Evolutionary conservation across 257 asterid species (phyloP).

Genomic region (Gentiana dahurica): DNA sequence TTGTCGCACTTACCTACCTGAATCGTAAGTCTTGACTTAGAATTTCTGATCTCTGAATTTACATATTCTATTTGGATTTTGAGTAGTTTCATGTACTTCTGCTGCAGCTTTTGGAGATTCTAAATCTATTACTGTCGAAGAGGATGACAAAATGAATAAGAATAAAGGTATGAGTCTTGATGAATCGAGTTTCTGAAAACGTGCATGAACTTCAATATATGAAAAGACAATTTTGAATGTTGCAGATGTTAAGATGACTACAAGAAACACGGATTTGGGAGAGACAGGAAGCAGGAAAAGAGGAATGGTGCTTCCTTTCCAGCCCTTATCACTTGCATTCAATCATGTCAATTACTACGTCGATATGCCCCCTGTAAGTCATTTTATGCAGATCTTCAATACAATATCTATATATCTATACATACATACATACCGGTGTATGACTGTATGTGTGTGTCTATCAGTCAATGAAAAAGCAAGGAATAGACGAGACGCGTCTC

Average conservation of each 20-base stretch:
- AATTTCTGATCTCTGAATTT: constrained; percentile 5
- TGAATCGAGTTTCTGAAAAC: too few relatives aligned
- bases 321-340: constrained; percentile 75
- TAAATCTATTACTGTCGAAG: constrained; percentile 37
- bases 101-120: constrained; percentile 70
- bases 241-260: constrained; percentile 38
- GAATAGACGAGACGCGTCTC: constrained; percentile 34
- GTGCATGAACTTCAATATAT: not conserved
- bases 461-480: constrained; percentile 71
- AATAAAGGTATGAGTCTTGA: constrained; percentile 28
- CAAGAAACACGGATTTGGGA: constrained; percentile 17
- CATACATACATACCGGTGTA: too few relatives aligned
- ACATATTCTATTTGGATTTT: constrained; percentile 10
- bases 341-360: constrained; percentile 81
- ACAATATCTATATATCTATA: too few relatives aligned
- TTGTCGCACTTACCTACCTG: constrained; percentile 28
- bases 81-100: constrained; percentile 7
- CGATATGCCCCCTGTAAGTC: constrained; percentile 90
- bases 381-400: not conserved
- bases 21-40: constrained; percentile 24
- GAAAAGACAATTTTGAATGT: too few relatives aligned
- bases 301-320: constrained; percentile 97
- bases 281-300: constrained; percentile 23
- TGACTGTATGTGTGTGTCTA: too few relatives aligned
- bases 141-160: constrained; percentile 28